Evolutionary conservation across 257 asterid genomes (phyloP).

Genomic region (Solanum neorickii): DNA sequence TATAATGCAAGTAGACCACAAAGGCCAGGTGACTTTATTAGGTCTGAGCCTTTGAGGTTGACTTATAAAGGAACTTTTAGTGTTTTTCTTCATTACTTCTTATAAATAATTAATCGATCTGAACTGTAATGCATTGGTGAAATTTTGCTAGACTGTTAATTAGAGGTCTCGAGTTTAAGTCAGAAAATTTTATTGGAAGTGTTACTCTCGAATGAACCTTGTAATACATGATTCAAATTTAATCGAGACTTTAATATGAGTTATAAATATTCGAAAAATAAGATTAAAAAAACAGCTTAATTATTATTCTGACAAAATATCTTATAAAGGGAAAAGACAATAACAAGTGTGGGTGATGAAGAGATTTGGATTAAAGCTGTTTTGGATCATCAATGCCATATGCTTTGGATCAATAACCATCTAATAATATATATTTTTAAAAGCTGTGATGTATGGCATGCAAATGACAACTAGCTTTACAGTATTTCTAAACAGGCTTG

Average conservation of each 20-base stretch:
- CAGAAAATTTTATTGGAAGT: too few relatives aligned
- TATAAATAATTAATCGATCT: too few relatives aligned
- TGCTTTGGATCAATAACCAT: constrained; percentile 1
- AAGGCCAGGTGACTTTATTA: not conserved
- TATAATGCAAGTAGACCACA: not conserved
- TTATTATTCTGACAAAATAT: not conserved
- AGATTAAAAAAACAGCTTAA: too few relatives aligned
- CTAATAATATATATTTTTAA: not conserved
- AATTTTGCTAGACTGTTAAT: too few relatives aligned
- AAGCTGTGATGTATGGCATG: not conserved
- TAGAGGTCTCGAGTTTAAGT: not conserved
- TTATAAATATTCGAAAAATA: too few relatives aligned
- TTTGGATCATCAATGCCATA: not conserved
- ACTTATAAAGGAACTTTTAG: not conserved
- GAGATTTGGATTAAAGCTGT: not conserved
- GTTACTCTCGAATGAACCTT: fast-evolving
- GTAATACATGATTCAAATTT: not conserved
- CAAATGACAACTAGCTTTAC: not conserved
- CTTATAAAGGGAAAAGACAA: not conserved
- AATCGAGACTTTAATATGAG: fast-evolving
- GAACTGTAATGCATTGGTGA: not conserved
- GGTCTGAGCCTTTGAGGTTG: not conserved
- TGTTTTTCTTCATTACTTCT: not conserved
- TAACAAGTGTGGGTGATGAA: not conserved
- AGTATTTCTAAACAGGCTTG: too few relatives aligned